Percentiles rank a stretch among this genome's conserved stretches.
Evolutionary conservation across 371 early-diverging fungal species (phyloP).

Genomic region (Circinella umbellata): DNA sequence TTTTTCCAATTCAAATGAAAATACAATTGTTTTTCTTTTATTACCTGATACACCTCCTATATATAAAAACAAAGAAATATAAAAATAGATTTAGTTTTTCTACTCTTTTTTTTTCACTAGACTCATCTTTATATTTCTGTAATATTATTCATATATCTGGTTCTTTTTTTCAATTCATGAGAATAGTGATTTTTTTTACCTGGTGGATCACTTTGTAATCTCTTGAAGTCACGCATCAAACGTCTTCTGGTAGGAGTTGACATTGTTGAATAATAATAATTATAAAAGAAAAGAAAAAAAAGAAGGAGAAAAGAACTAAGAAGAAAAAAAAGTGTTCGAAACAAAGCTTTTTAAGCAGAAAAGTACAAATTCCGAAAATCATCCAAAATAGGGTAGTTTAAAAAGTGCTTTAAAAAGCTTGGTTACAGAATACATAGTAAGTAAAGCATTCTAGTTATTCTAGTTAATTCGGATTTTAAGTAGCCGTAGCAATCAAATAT

Average conservation of each 20-base stretch:
- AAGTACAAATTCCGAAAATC: too few relatives aligned
- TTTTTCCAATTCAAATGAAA: neutral
- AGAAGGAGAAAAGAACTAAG: neutral
- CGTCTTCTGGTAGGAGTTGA: slow-evolving; percentile 88
- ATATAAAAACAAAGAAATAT: neutral
- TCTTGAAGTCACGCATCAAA: slow-evolving; percentile 96
- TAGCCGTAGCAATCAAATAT: too few relatives aligned
- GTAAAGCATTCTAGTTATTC: too few relatives aligned
- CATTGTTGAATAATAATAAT: slow-evolving; percentile 50
- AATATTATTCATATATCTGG: too few relatives aligned
- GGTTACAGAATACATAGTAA: too few relatives aligned
- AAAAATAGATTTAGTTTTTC: neutral
- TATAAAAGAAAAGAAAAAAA: slow-evolving; percentile 4
- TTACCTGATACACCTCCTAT: slow-evolving; percentile 57
- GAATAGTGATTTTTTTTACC: slow-evolving; percentile 39
- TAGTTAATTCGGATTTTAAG: too few relatives aligned
- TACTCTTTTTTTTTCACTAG: too few relatives aligned
- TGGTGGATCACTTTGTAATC: slow-evolving; percentile 95
- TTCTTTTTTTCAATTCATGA: too few relatives aligned
- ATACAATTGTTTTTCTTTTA: neutral
- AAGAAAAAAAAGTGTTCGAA: neutral
- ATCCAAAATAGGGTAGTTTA: too few relatives aligned
- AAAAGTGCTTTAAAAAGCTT: too few relatives aligned
- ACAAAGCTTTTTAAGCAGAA: neutral
- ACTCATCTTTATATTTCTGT: too few relatives aligned